Base-by-base conservation (phyloP, 2,329 filamentous ascomycete genomes). In the Fusarium longipes region DNA sequence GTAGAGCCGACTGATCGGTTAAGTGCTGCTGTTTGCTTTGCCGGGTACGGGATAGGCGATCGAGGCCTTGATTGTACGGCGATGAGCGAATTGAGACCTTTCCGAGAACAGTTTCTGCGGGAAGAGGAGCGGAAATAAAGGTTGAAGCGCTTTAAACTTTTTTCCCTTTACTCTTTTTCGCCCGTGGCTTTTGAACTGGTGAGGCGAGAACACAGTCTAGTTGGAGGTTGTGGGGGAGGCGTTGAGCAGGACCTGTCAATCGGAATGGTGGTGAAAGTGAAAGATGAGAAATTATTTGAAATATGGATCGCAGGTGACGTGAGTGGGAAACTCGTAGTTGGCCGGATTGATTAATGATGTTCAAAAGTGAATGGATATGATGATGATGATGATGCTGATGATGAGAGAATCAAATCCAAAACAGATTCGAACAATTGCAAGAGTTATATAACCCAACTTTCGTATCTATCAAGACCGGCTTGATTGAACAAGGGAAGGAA, bases 401-500 rank as follows among this genome's bases (percentile, higher is more conserved):
- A 54, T 47, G 38, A 40, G 39, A 38, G 20, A 53, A 27, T 38
- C 32, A 24, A 30, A 52, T 25, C 22, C 20, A 53, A 57, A 62
- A n/a, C n/a, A n/a, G 25, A 36, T 30, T 50, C 22, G 45, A 63
- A 49, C 22, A 43, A 10, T 22, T 30, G 20, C 54, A 57, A 53
- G 54, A 65, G 56, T 66, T 68, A 68, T 68, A 65, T 68, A 68
- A 57, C 32, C 54, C 50, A 65, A 43, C 11, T 29, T 45, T 35
- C n/a, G 25, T 39, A 24, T 22, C 11, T 51, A 61, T 68, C 68
- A 73, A 73, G 69, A 45, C 68, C 69, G 60, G 69, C 70, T 72
- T 72, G 65, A 48, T n/a, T 35, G 44, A 48, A 55, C 33, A 66
- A 73, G 64, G 67, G 67, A 69, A 71, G 64, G 38, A 61, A 70